A percentile compares a stretch with the other conserved stretches of the same genome.
These are phyloP conservation scores for Peribolospora baueri DNA, from an alignment of 768 basidiomycete genomes.

Conservation along the genomic window DNA sequence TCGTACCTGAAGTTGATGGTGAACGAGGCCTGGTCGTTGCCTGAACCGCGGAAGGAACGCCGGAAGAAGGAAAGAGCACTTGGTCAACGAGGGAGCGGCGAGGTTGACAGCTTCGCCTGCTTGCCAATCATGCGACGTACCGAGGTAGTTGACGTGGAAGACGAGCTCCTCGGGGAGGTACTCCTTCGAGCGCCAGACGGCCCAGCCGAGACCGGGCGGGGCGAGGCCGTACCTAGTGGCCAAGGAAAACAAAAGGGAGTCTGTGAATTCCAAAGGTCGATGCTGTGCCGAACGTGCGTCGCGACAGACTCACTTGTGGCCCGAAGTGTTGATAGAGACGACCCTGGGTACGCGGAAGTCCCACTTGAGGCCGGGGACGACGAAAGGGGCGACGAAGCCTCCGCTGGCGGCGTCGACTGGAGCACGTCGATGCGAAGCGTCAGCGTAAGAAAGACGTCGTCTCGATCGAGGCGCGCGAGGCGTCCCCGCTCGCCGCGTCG, in stretches of 20 bases:
- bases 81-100: background rate
- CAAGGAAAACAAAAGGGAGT: background rate
- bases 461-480: background rate
- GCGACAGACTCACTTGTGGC: constrained; percentile 2
- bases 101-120: too few relatives aligned
- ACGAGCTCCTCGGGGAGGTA: constrained; percentile 19
- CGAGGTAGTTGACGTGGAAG: constrained; percentile 14
- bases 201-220: constrained; percentile 17
- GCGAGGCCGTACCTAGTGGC: background rate
- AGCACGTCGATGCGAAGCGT: background rate
- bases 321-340: constrained; percentile 18
- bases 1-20: constrained; percentile 13
- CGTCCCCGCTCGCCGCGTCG: background rate
- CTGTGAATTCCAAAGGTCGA: background rate
- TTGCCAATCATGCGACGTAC: too few relatives aligned
- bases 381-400: constrained; percentile 13
- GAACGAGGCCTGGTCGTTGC: constrained; percentile 4
- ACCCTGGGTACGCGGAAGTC: constrained; percentile 19
- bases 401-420: constrained; percentile 9
- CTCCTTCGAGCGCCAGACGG: constrained; percentile 14
- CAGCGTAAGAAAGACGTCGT: background rate
- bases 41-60: background rate
- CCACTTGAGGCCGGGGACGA: constrained; percentile 16
- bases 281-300: too few relatives aligned
- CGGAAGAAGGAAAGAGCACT: background rate